Base-by-base conservation (phyloP, 352 stramenopile species). In the Phytophthora niederhauseri region DNA sequence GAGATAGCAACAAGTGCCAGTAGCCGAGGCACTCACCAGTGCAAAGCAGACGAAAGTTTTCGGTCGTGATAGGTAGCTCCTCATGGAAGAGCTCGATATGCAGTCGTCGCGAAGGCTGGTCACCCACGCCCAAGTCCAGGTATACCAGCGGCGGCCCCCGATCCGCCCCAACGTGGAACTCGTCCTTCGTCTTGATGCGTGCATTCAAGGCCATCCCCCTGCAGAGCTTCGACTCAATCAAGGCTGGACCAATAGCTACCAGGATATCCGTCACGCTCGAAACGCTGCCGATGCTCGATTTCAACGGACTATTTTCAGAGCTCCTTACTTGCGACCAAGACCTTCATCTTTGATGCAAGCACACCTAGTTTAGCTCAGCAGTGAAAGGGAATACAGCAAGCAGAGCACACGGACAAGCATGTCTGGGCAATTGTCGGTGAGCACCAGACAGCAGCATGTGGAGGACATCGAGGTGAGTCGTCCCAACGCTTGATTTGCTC, bases 81-180 rank as follows among this genome's bases (percentile, higher is more conserved):
- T 91, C 76, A 28, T 91, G 73, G 38, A 93, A 90, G 3, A 94
- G 78, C 67, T 94, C 86, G 48, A 94, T 90, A 56, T 85, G 81
- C 19, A 94, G 70, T n/a, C 86, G 82, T 24, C 86, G 75, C 31
- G 81, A 59, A 4, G 81, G 81, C 24, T 83, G 61, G 56, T 84
- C 75, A 1, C 59, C 86, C 52, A 91, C 81, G 9, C 72, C 64
- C 61, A 94, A 34, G 58, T 92, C 86, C 28, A 94, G 61, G 61
- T 84, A 94, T 55, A 94, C 84, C 20, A 94, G 51, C 26, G 81
- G 76, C 0, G 84, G 73, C 2, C 84, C 81, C 1, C 57, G 56
- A 11, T 61, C 61, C 4, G 58, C 66, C 6, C 75, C 78, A 20
- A 90, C 24, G 2, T 59, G 68, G 59, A 93, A 89, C 51, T 90